Evolutionary conservation across 495 filamentous ascomycete genomes (phyloP).

Genomic region (Penicillium lividum): DNA sequence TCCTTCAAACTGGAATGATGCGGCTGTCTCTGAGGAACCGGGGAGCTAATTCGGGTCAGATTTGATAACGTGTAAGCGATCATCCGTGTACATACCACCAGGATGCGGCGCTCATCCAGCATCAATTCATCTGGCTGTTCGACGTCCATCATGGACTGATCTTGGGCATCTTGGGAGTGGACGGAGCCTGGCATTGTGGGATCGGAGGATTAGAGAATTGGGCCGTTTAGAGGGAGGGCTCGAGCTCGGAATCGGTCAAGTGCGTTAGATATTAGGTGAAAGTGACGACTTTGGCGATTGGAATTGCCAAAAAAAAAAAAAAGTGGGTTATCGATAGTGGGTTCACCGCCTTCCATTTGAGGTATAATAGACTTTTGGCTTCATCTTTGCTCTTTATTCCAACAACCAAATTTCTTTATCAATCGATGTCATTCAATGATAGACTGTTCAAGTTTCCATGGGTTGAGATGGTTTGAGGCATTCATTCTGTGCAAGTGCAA

Average conservation of each 20-base stretch:
- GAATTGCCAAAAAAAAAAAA: conserved; percentile 23
- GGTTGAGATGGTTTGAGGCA: too few relatives aligned
- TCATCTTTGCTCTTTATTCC: background rate
- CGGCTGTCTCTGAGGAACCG: conserved; percentile 68
- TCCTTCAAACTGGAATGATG: conserved; percentile 83
- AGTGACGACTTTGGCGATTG: conserved; percentile 10
- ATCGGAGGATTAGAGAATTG: background rate
- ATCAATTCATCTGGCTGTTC: conserved; percentile 47
- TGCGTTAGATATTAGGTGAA: background rate
- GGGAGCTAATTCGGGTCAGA: conserved; percentile 54
- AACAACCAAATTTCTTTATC: background rate
- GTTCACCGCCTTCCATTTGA: conserved; percentile 25
- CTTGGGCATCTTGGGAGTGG: conserved; percentile 40
- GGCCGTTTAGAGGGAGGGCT: background rate
- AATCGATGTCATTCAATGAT: too few relatives aligned
- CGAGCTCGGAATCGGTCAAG: background rate
- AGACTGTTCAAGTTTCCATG: too few relatives aligned
- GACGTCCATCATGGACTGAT: conserved; percentile 58
- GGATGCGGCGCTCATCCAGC: conserved; percentile 53
- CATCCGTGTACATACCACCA: conserved; percentile 49
- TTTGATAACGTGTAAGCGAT: conserved; percentile 1
- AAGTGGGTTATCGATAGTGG: conserved; percentile 37
- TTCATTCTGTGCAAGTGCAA: background rate
- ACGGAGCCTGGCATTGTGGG: conserved; percentile 45
- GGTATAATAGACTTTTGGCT: conserved; percentile 3